Percentiles rank a stretch among this genome's conserved stretches.
phyloP scores from a whole-genome alignment of 2,329 filamentous ascomycete genomes.

The Hypoxylon rubiginosum region DNA sequence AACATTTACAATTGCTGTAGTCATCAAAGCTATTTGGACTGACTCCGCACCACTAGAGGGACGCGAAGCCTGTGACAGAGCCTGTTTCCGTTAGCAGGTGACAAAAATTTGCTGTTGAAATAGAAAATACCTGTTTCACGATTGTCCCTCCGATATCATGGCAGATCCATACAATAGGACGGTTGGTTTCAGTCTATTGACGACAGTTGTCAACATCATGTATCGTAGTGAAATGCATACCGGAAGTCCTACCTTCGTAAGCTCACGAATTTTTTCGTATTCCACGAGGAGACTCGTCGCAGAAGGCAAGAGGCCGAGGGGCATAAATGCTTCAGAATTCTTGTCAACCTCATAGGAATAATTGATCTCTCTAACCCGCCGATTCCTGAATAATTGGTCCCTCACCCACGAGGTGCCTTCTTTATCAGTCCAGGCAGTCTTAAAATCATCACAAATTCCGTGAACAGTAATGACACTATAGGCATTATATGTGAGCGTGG shows the following conservation, averaged over 20 bases:
- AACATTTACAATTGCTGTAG: slow-evolving; percentile 17
- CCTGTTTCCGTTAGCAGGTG: slow-evolving; percentile 9
- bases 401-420: slow-evolving; percentile 21
- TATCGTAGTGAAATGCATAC: neutral
- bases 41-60: slow-evolving; percentile 1
- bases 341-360: slow-evolving; percentile 23
- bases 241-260: neutral
- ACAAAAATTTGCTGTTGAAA: neutral
- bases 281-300: neutral
- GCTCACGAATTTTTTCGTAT: neutral
- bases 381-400: slow-evolving; percentile 8
- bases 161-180: slow-evolving; percentile 34
- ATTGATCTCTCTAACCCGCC: slow-evolving; percentile 16
- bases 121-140: slow-evolving; percentile 25
- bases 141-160: slow-evolving; percentile 31
- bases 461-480: slow-evolving; percentile 33
- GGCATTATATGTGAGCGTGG: neutral
- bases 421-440: slow-evolving; percentile 24
- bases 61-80: slow-evolving; percentile 5
- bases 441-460: slow-evolving; percentile 33
- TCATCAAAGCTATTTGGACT: slow-evolving; percentile 15
- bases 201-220: neutral
- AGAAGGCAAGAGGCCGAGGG: slow-evolving; percentile 5
- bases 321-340: slow-evolving; percentile 9
- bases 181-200: slow-evolving; percentile 22